Base-by-base conservation (phyloP, 495 filamentous ascomycete genomes). In the Penicillium subrubescens region DNA sequence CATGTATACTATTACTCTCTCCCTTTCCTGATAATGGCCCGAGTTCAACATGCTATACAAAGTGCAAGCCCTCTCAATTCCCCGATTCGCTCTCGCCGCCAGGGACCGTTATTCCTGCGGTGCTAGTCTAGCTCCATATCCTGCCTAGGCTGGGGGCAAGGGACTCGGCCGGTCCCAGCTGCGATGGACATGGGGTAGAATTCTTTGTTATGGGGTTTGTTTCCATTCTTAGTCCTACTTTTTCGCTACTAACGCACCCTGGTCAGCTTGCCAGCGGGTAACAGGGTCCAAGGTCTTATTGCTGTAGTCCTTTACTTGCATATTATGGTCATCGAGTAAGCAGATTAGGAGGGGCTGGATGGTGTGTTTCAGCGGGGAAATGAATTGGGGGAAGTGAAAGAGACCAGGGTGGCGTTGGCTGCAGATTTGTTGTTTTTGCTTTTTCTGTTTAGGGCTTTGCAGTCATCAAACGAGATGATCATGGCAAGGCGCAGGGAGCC, bases 21-120 rank as follows among this genome's bases (percentile, higher is more conserved):
- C 8, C 51, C 14, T 33, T 11, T 34, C n/a, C 21, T 11, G 27
- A n/a, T 60, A 3, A 12, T 27, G 8, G n/a, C 4, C 44, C 58
- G n/a, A n/a, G 12, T 25, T 23, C 14, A 11, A 19, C 3, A 11
- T 31, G 0, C 29, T 37, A 57, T 48, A 19, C 44, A 57, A 25
- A 53, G 17, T 17, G 23, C 10, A 41, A 8, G 14, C 17, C 23
- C 52, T 37, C 52, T 44, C 55, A 71, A 69, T 62, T 73, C 67
- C 62, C 67, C 71, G 69, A 73, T 65, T 73, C 62, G 64, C 65
- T 37, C 60, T 60, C 37, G 19, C 44, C 56, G 59, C 60, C 64
- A 70, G 64, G 64, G 67, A 66, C 69, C 71, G 69, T 71, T 71
- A 63, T 69, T 73, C 64, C 60, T 72, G 71, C 51, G 51, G 64